Evolutionary conservation across 306 rosid genomes (phyloP), one percentile per base, ranked within the genome.

Genomic region (Erythrophleum fordii): DNA sequence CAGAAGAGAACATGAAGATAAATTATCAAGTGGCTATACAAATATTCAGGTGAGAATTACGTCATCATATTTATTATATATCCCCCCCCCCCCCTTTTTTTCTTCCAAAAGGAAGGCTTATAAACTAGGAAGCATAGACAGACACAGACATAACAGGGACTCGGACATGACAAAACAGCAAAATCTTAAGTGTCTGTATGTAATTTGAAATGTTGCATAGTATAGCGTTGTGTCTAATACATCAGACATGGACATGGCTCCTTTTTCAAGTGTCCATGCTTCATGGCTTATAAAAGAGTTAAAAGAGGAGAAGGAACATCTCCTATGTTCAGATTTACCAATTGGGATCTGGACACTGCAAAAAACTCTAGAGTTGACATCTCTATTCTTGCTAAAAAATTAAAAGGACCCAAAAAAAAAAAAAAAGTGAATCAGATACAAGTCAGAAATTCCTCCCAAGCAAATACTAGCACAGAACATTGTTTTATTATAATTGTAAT

Each of bases 1-100:
- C 78, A 74, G 48, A 56, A 58, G 65, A 46, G 23, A 64, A 66
- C 58, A 79, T 46, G 72, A 79, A 64, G 18, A 82, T 66, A 80
- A 60, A 64, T 35, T 64, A 66, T 80, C 41, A 77, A 83, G 72
- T 23, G 66, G 41, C 28, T 4, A 22, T 11, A 37, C 18, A 20
- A n/a, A 39, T 39, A 37, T 39, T 25, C 49, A 23, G 31, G 28
- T 42, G 7, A 42, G 55, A 23, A 68, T 20, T 7, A 26, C 6
- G 73, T 11, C 17, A 68, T 42, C 3, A 20, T 59, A 12, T 28
- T 16, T 3, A 41, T n/a, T 23, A 34, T 56, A 56, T 9, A 56
- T 23, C 8, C 8, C 42, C 42, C 8, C 42, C 42, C 8, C 42
- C 42, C 42, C 42, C 42, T 34, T 2, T 2, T 5, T 5, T 34